These are phyloP conservation scores for Macaranga tanarius DNA, from an alignment of 441 rosid species.

Conservation along the genomic window DNA sequence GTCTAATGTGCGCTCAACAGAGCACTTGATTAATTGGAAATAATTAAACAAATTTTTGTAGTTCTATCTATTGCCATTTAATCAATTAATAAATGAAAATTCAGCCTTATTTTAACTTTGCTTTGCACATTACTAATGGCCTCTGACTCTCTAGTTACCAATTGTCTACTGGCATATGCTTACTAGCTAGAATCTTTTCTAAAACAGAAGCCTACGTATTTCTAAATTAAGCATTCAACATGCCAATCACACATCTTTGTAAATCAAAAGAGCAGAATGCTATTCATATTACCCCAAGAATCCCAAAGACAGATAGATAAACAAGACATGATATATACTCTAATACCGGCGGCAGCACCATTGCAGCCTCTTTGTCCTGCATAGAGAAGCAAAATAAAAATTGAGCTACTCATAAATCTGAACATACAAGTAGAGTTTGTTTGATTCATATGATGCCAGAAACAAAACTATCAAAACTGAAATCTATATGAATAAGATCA, in stretches of 20 bases:
- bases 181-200: background rate
- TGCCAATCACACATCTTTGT: slow-evolving; percentile 10
- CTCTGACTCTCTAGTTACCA: background rate
- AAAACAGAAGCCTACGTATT: background rate
- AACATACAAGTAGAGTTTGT: background rate
- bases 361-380: slow-evolving; percentile 40
- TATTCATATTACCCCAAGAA: slow-evolving; percentile 66
- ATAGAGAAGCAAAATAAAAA: slow-evolving; percentile 12
- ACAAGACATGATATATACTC: slow-evolving; percentile 60
- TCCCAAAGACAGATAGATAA: slow-evolving; percentile 80
- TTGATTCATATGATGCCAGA: background rate
- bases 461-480: background rate
- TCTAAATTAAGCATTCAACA: background rate
- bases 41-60: background rate
- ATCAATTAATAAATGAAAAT: background rate
- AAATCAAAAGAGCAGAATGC: slow-evolving; percentile 4
- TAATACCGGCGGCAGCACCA: slow-evolving; percentile 41
- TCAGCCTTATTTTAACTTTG: background rate
- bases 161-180: background rate
- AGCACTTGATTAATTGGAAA: background rate
- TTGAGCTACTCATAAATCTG: background rate
- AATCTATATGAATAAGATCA: background rate
- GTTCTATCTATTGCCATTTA: background rate
- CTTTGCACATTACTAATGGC: background rate
- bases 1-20: background rate